phyloP scores from a whole-genome alignment of 2,329 filamentous ascomycete species.

The Arthrobotrys entomopaga region DNA sequence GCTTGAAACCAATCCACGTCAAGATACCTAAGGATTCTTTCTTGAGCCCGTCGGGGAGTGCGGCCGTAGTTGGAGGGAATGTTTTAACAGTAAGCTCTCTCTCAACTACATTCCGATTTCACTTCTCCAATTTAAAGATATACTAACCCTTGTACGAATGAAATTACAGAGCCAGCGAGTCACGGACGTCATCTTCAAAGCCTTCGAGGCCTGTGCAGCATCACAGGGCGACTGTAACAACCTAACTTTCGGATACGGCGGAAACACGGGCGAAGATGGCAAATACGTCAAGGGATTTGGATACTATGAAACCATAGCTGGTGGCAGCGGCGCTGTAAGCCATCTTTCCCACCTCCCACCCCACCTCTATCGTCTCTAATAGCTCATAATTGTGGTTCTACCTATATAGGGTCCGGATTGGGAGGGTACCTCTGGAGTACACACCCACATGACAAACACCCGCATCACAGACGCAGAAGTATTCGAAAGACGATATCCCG shows the following conservation, averaged over 20 bases:
- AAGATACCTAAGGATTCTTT: conserved; percentile 77
- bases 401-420: conserved; percentile 69
- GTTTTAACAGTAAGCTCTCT: conserved; percentile 73
- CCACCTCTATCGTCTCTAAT: conserved; percentile 15
- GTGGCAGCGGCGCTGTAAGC: conserved; percentile 73
- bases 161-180: conserved; percentile 72
- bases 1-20: conserved; percentile 79
- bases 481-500: conserved; percentile 80
- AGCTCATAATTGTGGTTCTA: conserved; percentile 1
- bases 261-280: conserved; percentile 67
- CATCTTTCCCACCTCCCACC: background rate
- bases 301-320: conserved; percentile 87
- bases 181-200: conserved; percentile 83
- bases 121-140: background rate
- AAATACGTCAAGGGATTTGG: conserved; percentile 79
- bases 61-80: conserved; percentile 85
- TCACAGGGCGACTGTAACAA: conserved; percentile 86
- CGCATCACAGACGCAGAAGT: conserved; percentile 83
- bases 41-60: conserved; percentile 77
- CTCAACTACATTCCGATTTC: too few species aligned
- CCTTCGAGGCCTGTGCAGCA: conserved; percentile 81
- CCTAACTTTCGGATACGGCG: conserved; percentile 83
- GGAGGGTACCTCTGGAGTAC: conserved; percentile 79
- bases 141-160: background rate
- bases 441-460: conserved; percentile 88